Base-by-base conservation (phyloP, 192 early-diverging fungal genomes). In the Jimgerdemannia lactiflua region DNA sequence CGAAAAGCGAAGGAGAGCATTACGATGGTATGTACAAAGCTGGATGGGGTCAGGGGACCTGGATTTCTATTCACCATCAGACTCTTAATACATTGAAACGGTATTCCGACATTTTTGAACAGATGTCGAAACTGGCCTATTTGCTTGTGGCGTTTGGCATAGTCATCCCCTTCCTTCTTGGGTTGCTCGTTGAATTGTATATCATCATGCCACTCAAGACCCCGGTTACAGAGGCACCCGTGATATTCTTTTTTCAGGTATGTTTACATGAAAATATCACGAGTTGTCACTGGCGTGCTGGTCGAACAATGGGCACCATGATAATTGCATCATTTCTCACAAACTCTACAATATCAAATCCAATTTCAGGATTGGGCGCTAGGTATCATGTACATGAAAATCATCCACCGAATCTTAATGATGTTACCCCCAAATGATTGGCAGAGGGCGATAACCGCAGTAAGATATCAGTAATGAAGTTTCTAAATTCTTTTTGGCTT, bases 121-220 rank as follows among this genome's bases (percentile, higher is more conserved):
- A 76, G 77, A 43, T 70, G 8, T 39, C 43, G 18, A 92, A 91
- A 69, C 39, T 83, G 10, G 4, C 78, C 19, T 94, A 88, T 75
- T 80, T 94, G 43, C 75, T 71, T 59, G 4, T 87, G 4, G 70
- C 76, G 43, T 83, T 93, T 65, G 92, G 91, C 42, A n/a, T 95
- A 6, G 68, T 94, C 18, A 74, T 94, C 10, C 95, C 95, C 3
- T 77, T 91, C 44, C 66, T 89, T 4, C 64, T 93, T 3, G 94
- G 94, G 14, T 73, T 94, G 14, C 70, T 93, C 19, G 85, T 93
- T 70, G 92, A 95, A 43, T 73, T 95, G 10, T 95, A 94, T 78
- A 67, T 95, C 29, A 86, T 94, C 70, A 71, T 86, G 14, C 91
- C 93, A 17, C 73, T 92, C 59, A 78, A 84, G 41, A 79, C 75